Evolutionary conservation across 2,329 filamentous ascomycete genomes (phyloP).

Genomic region (Nemania sp.): DNA sequence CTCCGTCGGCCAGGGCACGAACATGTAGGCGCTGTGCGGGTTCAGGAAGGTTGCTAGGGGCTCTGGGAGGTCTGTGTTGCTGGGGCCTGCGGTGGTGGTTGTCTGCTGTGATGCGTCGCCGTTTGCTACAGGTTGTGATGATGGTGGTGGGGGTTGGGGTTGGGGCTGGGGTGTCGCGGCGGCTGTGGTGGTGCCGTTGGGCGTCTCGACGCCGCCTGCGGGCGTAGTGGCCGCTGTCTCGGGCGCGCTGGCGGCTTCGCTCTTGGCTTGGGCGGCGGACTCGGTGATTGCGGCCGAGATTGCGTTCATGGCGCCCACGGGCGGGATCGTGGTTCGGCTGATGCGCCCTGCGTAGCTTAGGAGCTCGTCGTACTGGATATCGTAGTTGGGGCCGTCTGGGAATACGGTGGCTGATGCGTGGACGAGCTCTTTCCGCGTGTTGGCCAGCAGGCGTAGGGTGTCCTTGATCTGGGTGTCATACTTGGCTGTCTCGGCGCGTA

Average conservation of each 20-base stretch:
- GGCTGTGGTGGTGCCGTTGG: conserved; percentile 41
- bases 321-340: conserved; percentile 81
- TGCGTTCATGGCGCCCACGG: conserved; percentile 63
- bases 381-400: conserved; percentile 62
- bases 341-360: conserved; percentile 83
- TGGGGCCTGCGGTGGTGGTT: conserved; percentile 33
- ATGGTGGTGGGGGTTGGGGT: neutral
- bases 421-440: conserved; percentile 78
- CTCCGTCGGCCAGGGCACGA: conserved; percentile 81
- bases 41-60: conserved; percentile 65
- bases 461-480: conserved; percentile 80
- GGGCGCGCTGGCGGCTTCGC: conserved; percentile 43
- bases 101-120: conserved; percentile 15
- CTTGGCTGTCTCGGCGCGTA: conserved; percentile 73
- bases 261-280: conserved; percentile 17
- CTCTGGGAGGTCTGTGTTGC: conserved; percentile 61
- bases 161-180: conserved; percentile 12
- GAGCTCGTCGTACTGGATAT: conserved; percentile 77
- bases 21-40: conserved; percentile 68
- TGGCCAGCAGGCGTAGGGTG: conserved; percentile 76
- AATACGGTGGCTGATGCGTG: conserved; percentile 70
- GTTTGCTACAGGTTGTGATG: neutral
- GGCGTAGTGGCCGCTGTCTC: conserved; percentile 47
- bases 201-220: conserved; percentile 43
- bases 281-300: conserved; percentile 48